phyloP scores from a whole-genome alignment of 768 basidiomycete genomes.

The Lactarius sp. region DNA sequence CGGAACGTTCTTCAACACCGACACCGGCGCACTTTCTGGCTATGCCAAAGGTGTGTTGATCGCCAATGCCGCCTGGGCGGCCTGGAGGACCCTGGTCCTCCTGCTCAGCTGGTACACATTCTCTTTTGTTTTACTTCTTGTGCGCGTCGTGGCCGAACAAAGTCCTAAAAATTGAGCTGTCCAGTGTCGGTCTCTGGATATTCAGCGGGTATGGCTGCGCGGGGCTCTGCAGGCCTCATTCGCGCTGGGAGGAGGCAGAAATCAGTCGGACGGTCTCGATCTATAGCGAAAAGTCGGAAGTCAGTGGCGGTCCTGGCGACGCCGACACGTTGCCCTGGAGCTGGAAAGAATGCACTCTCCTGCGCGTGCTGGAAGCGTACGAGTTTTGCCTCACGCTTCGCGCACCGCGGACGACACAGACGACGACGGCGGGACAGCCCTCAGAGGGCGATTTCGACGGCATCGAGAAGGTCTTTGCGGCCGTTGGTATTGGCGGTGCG shows the following conservation, averaged over 20 bases:
- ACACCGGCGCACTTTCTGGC: conserved; percentile 59
- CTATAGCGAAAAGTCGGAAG: too few relatives aligned
- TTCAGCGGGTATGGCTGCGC: too few relatives aligned
- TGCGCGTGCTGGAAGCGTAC: conserved; percentile 71
- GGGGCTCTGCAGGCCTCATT: too few relatives aligned
- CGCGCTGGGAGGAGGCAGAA: too few relatives aligned
- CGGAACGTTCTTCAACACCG: conserved; percentile 62
- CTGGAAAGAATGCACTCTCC: conserved; percentile 69
- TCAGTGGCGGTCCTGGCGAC: conserved; percentile 16
- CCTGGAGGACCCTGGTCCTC: conserved; percentile 67
- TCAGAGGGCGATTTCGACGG: conserved; percentile 41
- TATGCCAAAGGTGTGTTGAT: conserved; percentile 79
- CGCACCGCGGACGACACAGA: conserved; percentile 28
- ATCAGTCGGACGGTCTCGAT: too few relatives aligned
- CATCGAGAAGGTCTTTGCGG: conserved; percentile 57
- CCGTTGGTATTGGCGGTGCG: conserved; percentile 42
- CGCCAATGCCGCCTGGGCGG: conserved; percentile 78
- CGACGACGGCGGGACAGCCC: conserved; percentile 31
- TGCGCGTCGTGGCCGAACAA: too few relatives aligned
- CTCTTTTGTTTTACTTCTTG: background rate
- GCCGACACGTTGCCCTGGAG: conserved; percentile 60
- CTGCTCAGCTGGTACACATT: conserved; percentile 56
- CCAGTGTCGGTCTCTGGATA: conserved; percentile 74
- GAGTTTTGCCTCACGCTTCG: conserved; percentile 67
- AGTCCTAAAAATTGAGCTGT: background rate